phyloP scores from a whole-genome alignment of 225 moss, liverwort and hornwort genomes.

The Marchantia polymorpha region DNA sequence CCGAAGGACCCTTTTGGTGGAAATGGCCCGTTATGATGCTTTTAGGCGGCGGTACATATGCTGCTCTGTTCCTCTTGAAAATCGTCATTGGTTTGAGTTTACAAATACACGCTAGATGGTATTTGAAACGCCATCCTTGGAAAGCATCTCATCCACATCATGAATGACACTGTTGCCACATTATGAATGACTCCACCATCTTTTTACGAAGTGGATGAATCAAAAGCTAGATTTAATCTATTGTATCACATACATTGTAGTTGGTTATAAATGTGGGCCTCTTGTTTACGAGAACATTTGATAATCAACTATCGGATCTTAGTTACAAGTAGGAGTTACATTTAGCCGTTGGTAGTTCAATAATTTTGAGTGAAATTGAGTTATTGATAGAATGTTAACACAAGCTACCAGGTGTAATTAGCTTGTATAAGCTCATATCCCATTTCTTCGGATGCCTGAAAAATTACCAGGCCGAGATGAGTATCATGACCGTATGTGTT shows the following conservation, averaged over 20 bases:
- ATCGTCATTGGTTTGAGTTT: conserved; percentile 78
- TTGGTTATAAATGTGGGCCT: not conserved
- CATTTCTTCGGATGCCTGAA: not conserved
- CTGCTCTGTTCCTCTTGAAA: conserved; percentile 64
- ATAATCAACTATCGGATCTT: not conserved
- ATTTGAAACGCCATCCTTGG: conserved; percentile 65
- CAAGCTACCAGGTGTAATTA: not conserved
- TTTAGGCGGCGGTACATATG: conserved; percentile 69
- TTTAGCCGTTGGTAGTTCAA: not conserved
- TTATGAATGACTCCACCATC: not conserved
- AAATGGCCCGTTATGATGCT: conserved; percentile 54
- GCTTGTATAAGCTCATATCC: not conserved
- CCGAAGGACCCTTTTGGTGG: conserved; percentile 52
- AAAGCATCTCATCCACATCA: conserved; percentile 37
- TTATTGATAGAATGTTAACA: not conserved
- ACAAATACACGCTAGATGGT: conserved; percentile 93
- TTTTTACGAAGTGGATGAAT: not conserved
- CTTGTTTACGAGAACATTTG: not conserved
- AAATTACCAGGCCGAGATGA: not conserved
- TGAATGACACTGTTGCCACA: conserved; percentile 20
- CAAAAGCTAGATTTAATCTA: not conserved
- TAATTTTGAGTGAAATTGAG: not conserved
- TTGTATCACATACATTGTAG: not conserved
- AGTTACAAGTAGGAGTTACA: not conserved
- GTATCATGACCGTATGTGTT: not conserved